Evolutionary conservation across 805 yeast genomes (phyloP), one percentile per base, ranked within the genome.

Genomic region (Schizosaccharomyces osmophilus): DNA sequence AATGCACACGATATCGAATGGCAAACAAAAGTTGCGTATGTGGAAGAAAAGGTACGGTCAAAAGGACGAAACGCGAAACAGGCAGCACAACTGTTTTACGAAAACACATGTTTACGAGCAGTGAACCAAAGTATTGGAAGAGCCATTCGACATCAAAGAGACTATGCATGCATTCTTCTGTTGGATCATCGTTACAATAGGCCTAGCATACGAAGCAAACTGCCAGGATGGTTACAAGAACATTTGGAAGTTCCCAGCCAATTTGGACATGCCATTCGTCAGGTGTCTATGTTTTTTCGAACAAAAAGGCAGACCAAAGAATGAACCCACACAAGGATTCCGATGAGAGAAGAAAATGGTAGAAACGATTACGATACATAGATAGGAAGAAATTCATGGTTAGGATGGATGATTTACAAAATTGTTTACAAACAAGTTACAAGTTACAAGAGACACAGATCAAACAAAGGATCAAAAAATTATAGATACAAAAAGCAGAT

Each of bases 91-190:
- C 78, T 77, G 41, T 87, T 80, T 66, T 84, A 85, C 67, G 95
- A 88, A 66, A 87, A 85, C 66, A 73, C 87, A 5, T 88, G 95
- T 68, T 84, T 90, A 93, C 80, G 88, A 61, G 85, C 95, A 0
- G 87, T 89, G 0, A 89, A 89, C 68, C 97, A 89, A 70, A 82
- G 95, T 71, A 83, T 90, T 13, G 97, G 97, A 0, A 77, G 97
- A 65, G 86, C 96, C 5, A 89, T 89, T 48, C 75, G 97, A 63
- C 95, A 89, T 69, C 78, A 77, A 31, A 77, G 78, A 54, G 97
- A 90, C 70, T 88, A 85, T 68, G 83, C 97, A 0, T 77, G 80
- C 17, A 83, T 90, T 5, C 80, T 79, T 65, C 73, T 89, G 48
- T 66, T 88, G 17, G 97, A 90, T 69, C 70, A 70, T 41, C 73